These are phyloP conservation scores for Solanum piurae DNA, from an alignment of 257 asterid species.

Conservation along the genomic window DNA sequence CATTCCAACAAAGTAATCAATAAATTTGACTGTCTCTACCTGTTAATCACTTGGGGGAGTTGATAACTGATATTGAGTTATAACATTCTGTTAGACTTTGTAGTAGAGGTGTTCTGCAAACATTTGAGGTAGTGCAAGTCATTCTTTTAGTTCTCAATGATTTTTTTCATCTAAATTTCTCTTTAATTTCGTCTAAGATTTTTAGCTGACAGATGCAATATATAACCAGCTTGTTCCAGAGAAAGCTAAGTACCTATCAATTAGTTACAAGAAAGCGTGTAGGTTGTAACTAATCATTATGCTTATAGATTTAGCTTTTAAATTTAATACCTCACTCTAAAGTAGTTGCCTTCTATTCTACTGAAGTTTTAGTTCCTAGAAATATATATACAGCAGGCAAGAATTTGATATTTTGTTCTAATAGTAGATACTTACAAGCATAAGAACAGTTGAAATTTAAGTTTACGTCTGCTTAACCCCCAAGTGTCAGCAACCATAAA, in stretches of 20 bases:
- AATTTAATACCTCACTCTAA: neutral
- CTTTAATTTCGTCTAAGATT: neutral
- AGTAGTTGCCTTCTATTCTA: neutral
- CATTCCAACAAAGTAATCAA: neutral
- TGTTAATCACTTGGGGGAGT: neutral
- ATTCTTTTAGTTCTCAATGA: neutral
- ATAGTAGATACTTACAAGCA: no score
- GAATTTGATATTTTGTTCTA: no score
- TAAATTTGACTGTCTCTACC: neutral
- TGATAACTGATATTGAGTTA: neutral
- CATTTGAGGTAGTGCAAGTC: neutral
- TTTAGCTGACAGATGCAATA: neutral
- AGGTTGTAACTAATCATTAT: neutral
- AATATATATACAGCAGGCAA: neutral
- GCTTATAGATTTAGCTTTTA: neutral
- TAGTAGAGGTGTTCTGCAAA: neutral
- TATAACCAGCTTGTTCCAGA: no score
- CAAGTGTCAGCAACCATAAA: neutral
- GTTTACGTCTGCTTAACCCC: rapidly evolving
- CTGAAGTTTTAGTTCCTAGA: neutral
- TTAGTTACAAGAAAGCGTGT: no score
- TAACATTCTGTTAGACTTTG: neutral
- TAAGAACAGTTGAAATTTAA: no score
- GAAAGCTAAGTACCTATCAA: no score
- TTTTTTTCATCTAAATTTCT: neutral